Percentiles rank a stretch among this genome's conserved stretches.
Conservation (phyloP, 352 stramenopile species). For the Thraustochytrium sp. region DNA sequence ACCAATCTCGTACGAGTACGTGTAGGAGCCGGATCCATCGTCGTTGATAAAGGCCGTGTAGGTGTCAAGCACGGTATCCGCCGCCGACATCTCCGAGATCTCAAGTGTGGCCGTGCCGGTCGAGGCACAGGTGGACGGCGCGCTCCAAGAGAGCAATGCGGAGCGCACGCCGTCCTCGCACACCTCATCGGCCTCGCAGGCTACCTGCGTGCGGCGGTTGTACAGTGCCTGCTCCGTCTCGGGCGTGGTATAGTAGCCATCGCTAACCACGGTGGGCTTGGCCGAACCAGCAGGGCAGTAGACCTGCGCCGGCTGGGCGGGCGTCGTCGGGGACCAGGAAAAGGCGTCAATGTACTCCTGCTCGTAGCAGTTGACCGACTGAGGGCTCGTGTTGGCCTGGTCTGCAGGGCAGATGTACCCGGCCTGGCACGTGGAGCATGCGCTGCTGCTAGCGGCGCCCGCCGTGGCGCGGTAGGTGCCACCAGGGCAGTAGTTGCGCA, state of each 20-base stretch:
- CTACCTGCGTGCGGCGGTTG: background rate
- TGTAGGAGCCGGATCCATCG: background rate
- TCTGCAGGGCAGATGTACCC: slow-evolving; percentile 24
- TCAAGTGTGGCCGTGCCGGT: background rate
- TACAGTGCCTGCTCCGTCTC: background rate
- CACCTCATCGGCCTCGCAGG: background rate
- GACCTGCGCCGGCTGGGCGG: background rate
- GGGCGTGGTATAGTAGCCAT: slow-evolving; percentile 29
- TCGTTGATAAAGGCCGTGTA: background rate
- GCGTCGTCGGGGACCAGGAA: background rate
- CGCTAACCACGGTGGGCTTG: background rate
- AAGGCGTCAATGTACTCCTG: background rate
- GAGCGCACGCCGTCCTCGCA: background rate
- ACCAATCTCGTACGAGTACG: background rate
- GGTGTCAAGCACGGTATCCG: background rate
- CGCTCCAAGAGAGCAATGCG: background rate
- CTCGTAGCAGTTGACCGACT: slow-evolving; percentile 40
- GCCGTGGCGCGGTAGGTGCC: background rate
- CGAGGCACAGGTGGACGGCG: background rate
- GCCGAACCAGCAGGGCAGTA: slow-evolving; percentile 20
- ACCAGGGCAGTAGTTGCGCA: slow-evolving; percentile 6
- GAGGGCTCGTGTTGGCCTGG: slow-evolving; percentile 10
- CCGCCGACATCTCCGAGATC: slow-evolving; percentile 8
- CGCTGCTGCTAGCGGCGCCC: background rate
- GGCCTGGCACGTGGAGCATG: background rate